Percentiles rank a stretch among this genome's conserved stretches.
Conservation (phyloP, 768 basidiomycete species). For the Paxillus ammoniavirescens region DNA sequence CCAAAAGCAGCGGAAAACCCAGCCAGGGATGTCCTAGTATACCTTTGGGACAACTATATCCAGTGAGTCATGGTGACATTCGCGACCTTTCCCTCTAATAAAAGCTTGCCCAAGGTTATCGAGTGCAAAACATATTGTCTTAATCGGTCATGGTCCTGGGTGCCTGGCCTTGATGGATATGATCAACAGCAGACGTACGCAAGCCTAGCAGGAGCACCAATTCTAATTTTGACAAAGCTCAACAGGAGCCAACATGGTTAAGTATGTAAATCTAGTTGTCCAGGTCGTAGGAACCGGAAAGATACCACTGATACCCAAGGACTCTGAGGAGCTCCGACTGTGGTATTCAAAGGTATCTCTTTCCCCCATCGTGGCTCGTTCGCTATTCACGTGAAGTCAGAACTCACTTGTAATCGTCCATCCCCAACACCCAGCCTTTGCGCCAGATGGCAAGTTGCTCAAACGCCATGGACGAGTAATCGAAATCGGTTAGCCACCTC, state of each 20-base stretch:
- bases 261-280: conserved; percentile 65
- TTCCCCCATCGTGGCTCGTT: conserved; percentile 10
- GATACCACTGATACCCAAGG: conserved; percentile 52
- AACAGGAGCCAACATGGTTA: conserved; percentile 53
- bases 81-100: background rate
- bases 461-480: conserved; percentile 66
- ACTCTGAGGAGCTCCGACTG: conserved; percentile 51
- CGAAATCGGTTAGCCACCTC: conserved; percentile 50
- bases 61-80: conserved; percentile 52
- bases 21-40: conserved; percentile 62
- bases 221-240: background rate
- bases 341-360: conserved; percentile 71
- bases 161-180: conserved; percentile 75
- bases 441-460: conserved; percentile 38
- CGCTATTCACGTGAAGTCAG: conserved; percentile 38
- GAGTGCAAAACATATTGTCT: conserved; percentile 64
- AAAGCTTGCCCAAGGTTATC: conserved; percentile 54
- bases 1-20: conserved; percentile 43
- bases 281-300: conserved; percentile 73
- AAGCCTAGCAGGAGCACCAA: background rate
- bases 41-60: conserved; percentile 97
- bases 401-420: conserved; percentile 74
- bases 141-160: conserved; percentile 88
- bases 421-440: conserved; percentile 51
- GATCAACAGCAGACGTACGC: conserved; percentile 66